phyloP scores from a whole-genome alignment of 306 rosid genomes.

The Luffa aegyptiaca region DNA sequence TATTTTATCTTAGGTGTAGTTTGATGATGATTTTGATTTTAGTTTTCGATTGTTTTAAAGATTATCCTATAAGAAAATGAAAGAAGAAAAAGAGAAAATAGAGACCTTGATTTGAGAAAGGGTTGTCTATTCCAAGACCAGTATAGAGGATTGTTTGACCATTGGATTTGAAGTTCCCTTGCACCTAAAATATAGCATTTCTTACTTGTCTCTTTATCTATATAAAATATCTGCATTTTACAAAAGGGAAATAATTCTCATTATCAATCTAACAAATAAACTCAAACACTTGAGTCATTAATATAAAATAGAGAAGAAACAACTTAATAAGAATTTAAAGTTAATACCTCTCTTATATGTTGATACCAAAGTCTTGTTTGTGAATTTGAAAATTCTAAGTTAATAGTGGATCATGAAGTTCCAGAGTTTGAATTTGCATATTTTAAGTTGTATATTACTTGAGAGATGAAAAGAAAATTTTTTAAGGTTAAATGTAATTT shows the following conservation, averaged over 20 bases:
- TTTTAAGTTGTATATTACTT: no score
- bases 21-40: no score
- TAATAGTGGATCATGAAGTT: no score
- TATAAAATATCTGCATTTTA: slow-evolving; percentile 30
- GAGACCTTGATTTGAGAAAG: slow-evolving; percentile 40
- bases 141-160: slow-evolving; percentile 41
- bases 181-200: slow-evolving; percentile 52
- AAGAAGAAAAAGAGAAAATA: not conserved
- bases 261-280: not conserved
- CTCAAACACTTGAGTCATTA: not conserved
- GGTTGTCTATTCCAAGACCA: slow-evolving; percentile 61
- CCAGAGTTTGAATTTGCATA: no score
- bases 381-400: not conserved
- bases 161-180: slow-evolving; percentile 49
- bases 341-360: not conserved
- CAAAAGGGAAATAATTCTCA: not conserved
- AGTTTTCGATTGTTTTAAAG: no score
- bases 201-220: slow-evolving; percentile 46
- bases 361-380: not conserved
- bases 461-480: no score
- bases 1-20: no score
- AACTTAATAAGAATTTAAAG: not conserved
- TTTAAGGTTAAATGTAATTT: no score
- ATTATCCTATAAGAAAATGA: not conserved
- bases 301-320: not conserved